Base-by-base conservation (phyloP, 2,329 filamentous ascomycete genomes). In the Cercospora berteroae region DNA sequence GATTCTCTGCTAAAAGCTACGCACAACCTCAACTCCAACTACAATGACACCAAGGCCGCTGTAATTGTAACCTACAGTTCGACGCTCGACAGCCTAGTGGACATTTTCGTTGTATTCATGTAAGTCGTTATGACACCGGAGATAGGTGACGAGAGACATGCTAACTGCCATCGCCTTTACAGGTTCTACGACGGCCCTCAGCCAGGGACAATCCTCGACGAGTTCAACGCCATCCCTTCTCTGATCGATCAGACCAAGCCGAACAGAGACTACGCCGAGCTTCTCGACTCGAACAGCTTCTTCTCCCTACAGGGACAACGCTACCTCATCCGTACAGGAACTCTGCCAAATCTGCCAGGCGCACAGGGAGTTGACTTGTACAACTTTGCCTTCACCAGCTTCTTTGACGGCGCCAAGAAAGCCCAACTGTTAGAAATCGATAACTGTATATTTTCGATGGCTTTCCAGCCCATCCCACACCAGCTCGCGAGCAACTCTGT, bases 101-200 rank as follows among this genome's bases (percentile, higher is more conserved):
- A 88, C 68, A 79, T 84, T 20, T 88, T 86, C 85, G 81, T 87
- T 66, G 76, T 90, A 67, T 89, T 89, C 76, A 74, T 87, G 39
- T 27, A 25, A 52, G 48, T 2, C 12, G 0, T 27, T 16, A 3
- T 16, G 7, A 23, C 3, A 39, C 1, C 3, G 13, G 13, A 44
- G 39, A 27, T 27, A 3, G 3, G 25, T 27, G 3, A 27, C 25
- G 25, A 27, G 25, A 27, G 25, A 27, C 9, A 23, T 52, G 48
- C 48, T 52, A 52, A 52, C 23, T 52, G 2, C 23, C 6, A 8
- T 52, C 6, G 0, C 6, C 13, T 25, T 25, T 27, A 3, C 20
- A 52, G 48, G 48, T 72, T 89, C 90, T 74, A 88, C 85, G 1
- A 81, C 83, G 0, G 76, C 78, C 60, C 83, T 29, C 29, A 83